Conservation (phyloP, 495 filamentous ascomycete genomes). For the Pseudotulostoma volvatum region DNA sequence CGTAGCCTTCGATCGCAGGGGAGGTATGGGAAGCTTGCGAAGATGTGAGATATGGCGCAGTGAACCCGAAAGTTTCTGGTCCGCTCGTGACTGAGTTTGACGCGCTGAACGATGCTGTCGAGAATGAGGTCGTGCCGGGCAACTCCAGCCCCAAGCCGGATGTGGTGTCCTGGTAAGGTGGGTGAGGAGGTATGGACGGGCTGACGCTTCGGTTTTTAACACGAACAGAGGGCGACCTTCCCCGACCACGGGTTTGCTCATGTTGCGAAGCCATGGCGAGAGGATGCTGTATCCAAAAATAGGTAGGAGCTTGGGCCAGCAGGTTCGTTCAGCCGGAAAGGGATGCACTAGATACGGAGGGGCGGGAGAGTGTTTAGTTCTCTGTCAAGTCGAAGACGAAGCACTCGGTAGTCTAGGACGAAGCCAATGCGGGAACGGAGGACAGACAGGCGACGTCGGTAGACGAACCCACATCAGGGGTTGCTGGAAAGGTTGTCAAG, state of each 20-base stretch:
- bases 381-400: too few relatives aligned
- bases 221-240: slow-evolving; percentile 12
- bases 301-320: not conserved
- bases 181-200: slow-evolving; percentile 22
- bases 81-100: slow-evolving; percentile 10
- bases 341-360: too few relatives aligned
- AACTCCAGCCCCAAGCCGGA: slow-evolving; percentile 22
- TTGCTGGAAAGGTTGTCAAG: too few relatives aligned
- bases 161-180: slow-evolving; percentile 21
- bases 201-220: slow-evolving; percentile 26
- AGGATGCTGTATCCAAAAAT: slow-evolving; percentile 6
- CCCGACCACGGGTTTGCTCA: slow-evolving; percentile 16
- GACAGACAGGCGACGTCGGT: too few relatives aligned
- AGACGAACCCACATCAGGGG: too few relatives aligned
- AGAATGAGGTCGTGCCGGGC: slow-evolving; percentile 17
- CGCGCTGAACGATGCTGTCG: slow-evolving; percentile 14
- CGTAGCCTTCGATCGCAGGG: slow-evolving; percentile 17
- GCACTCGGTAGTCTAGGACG: too few relatives aligned
- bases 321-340: too few relatives aligned
- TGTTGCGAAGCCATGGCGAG: slow-evolving; percentile 22
- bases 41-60: slow-evolving; percentile 16
- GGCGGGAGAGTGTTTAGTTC: too few relatives aligned
- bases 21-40: slow-evolving; percentile 13
- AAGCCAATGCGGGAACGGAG: too few relatives aligned
- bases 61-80: slow-evolving; percentile 19